Conservation (phyloP, 2,329 filamentous ascomycete species). For the Thermochaetoides dissita region DNA sequence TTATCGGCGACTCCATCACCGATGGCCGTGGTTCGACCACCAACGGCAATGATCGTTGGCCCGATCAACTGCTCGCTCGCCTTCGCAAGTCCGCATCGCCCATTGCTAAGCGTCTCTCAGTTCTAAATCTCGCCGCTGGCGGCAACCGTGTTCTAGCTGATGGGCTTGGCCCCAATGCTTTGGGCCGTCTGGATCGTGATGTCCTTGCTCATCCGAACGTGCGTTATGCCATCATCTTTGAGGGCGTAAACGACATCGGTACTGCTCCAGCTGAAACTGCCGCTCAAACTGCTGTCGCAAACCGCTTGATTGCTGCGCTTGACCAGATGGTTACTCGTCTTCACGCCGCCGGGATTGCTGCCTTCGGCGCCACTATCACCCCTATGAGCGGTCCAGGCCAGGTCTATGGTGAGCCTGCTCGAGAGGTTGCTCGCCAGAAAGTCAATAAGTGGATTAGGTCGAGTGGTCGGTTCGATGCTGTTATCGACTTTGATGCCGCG, state of each 20-base stretch:
- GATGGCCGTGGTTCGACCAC: conserved; percentile 48
- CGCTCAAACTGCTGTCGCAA: conserved; percentile 31
- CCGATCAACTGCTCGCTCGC: conserved; percentile 28
- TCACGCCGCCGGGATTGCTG: conserved; percentile 35
- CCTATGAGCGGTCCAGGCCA: conserved; percentile 31
- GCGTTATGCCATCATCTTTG: conserved; percentile 43
- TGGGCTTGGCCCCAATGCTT: conserved; percentile 43
- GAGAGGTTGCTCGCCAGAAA: conserved; percentile 38
- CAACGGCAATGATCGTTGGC: conserved; percentile 40
- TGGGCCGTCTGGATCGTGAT: conserved; percentile 45
- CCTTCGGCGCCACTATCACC: conserved; percentile 42
- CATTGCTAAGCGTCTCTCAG: conserved; percentile 10
- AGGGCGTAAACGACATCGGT: conserved; percentile 53
- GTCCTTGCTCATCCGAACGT: conserved; percentile 41
- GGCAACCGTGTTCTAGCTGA: conserved; percentile 48
- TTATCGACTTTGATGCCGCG: conserved; percentile 47
- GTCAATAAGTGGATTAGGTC: conserved; percentile 46
- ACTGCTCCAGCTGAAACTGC: conserved; percentile 26
- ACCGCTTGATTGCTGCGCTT: conserved; percentile 38
- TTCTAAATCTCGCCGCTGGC: conserved; percentile 49
- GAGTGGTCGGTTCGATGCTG: conserved; percentile 41
- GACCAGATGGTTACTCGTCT: conserved; percentile 40
- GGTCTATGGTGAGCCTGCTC: conserved; percentile 34
- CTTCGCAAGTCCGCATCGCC: conserved; percentile 24
- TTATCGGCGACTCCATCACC: conserved; percentile 54